Evolutionary conservation across 1,284 basidiomycete genomes (phyloP).

Genomic region (Puccinia coronata): DNA sequence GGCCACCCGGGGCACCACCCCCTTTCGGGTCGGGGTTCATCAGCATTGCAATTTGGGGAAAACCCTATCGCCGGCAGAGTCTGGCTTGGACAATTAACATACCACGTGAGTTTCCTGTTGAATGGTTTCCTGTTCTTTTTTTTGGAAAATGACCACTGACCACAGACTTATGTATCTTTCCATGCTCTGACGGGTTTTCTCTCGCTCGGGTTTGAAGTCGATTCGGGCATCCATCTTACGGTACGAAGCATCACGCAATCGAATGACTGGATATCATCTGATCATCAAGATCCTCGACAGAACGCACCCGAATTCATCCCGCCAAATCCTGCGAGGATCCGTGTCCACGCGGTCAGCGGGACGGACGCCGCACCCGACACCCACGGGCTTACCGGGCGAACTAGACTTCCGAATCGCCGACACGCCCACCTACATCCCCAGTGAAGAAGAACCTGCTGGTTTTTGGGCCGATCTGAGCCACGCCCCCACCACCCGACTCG

Average conservation of each 20-base stretch:
- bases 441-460: constrained; percentile 25
- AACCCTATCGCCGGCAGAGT: too few species aligned
- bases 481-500: constrained; percentile 35
- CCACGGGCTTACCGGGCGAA: constrained; percentile 45
- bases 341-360: constrained; percentile 38
- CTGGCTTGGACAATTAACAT: too few species aligned
- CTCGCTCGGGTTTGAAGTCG: too few species aligned
- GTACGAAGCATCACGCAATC: neutral
- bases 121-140: too few species aligned
- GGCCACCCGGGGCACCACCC: too few species aligned
- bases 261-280: constrained; percentile 48
- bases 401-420: constrained; percentile 41
- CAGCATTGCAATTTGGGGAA: too few species aligned
- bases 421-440: constrained; percentile 34
- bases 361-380: constrained; percentile 40
- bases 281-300: constrained; percentile 41
- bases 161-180: too few species aligned
- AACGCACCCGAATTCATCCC: constrained; percentile 32
- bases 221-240: too few species aligned
- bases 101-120: too few species aligned
- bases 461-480: constrained; percentile 47
- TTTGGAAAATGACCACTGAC: too few species aligned
- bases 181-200: too few species aligned
- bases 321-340: constrained; percentile 41
- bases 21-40: too few species aligned